phyloP scores from a whole-genome alignment of 2,329 filamentous ascomycete species.

The Furcasterigmium sp. region DNA sequence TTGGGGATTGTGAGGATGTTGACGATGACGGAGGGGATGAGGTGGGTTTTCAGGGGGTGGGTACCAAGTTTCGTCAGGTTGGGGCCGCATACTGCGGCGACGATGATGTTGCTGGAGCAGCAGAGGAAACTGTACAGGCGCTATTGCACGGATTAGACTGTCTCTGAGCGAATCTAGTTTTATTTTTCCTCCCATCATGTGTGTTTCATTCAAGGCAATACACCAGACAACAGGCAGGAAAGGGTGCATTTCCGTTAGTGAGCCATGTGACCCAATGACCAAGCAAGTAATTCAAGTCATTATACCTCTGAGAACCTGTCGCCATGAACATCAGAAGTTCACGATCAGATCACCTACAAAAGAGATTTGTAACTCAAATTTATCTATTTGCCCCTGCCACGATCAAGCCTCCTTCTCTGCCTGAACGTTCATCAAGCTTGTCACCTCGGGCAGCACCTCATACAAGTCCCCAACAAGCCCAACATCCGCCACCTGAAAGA shows the following conservation, averaged over 20 bases:
- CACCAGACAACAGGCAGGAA: too few species aligned
- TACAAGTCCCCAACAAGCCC: slow-evolving; percentile 94
- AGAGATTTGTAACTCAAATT: not conserved
- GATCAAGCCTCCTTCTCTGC: slow-evolving; percentile 1
- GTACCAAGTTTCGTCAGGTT: not conserved
- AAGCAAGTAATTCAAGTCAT: too few species aligned
- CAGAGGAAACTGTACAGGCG: not conserved
- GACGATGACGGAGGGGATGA: not conserved
- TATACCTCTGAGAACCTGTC: too few species aligned
- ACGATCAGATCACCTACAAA: too few species aligned
- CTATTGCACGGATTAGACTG: not conserved
- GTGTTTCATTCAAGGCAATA: too few species aligned
- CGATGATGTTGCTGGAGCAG: not conserved
- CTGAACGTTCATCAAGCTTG: slow-evolving; percentile 74
- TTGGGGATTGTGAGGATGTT: not conserved
- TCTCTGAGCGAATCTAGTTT: too few species aligned
- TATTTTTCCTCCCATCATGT: too few species aligned
- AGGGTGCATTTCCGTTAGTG: too few species aligned
- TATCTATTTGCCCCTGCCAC: not conserved
- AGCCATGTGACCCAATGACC: too few species aligned
- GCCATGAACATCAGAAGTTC: too few species aligned
- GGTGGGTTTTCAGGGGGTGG: slow-evolving; percentile 1
- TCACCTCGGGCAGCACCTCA: slow-evolving; percentile 91
- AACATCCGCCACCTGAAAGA: slow-evolving; percentile 97
- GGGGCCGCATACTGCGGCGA: not conserved